Percentiles rank a stretch among this genome's conserved stretches.
These are phyloP conservation scores for Aristolochia fimbriata DNA, from an alignment of 164 flowering plant species.

Conservation along the genomic window DNA sequence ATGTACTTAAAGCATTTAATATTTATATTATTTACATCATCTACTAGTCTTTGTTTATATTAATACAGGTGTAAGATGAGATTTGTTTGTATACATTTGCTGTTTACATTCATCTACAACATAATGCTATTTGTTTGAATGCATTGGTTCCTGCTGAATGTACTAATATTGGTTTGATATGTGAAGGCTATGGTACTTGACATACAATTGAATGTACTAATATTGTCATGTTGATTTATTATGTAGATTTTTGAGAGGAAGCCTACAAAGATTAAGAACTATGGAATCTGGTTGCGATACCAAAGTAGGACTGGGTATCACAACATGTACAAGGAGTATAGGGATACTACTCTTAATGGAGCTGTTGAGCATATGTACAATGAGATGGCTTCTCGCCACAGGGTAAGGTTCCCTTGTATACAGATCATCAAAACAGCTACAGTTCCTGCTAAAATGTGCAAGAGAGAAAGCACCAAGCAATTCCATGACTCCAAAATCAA, in stretches of 20 bases:
- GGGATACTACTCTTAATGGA: slow-evolving; percentile 83
- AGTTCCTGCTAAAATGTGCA: slow-evolving; percentile 74
- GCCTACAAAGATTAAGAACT: slow-evolving; percentile 75
- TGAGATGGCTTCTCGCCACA: slow-evolving; percentile 92
- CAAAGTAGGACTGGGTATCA: slow-evolving; percentile 85
- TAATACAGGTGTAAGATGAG: no score
- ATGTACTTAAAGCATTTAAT: no score
- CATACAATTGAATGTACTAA: neutral
- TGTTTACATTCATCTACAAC: no score
- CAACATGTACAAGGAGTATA: slow-evolving; percentile 91
- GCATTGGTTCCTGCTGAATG: neutral
- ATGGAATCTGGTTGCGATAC: slow-evolving; percentile 74
- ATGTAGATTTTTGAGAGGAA: slow-evolving; percentile 69
- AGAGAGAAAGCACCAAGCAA: slow-evolving; percentile 79
- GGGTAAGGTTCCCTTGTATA: slow-evolving; percentile 73
- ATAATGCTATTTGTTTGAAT: neutral
- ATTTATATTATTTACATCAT: no score
- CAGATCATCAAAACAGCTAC: slow-evolving; percentile 89
- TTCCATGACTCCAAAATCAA: slow-evolving; percentile 69
- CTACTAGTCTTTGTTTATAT: no score
- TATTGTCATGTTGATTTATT: neutral
- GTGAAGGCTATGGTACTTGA: no score
- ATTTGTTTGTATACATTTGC: no score
- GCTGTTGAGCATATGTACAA: slow-evolving; percentile 78
- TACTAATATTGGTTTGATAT: neutral